phyloP scores from a whole-genome alignment of 495 filamentous ascomycete genomes.

The Hypoxylon lenormandii region DNA sequence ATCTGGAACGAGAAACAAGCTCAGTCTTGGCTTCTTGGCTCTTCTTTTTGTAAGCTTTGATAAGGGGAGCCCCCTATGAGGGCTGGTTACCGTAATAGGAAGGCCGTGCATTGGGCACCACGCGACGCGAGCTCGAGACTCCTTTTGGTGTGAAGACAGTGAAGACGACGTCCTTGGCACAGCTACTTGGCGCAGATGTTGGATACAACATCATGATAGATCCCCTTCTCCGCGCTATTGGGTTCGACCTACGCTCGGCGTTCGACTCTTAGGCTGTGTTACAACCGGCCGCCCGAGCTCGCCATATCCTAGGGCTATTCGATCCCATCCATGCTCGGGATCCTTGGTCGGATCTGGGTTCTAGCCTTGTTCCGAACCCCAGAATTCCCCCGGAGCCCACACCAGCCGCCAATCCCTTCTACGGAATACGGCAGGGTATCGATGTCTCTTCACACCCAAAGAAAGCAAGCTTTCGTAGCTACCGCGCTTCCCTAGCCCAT shows the following conservation, averaged over 20 bases:
- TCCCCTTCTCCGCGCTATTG: slow-evolving; percentile 40
- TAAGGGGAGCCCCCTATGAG: slow-evolving; percentile 16
- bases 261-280: slow-evolving; percentile 44
- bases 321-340: slow-evolving; percentile 19
- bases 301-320: slow-evolving; percentile 25
- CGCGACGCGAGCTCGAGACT: slow-evolving; percentile 44
- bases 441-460: slow-evolving; percentile 27
- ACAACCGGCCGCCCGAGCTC: slow-evolving; percentile 43
- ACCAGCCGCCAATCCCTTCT: slow-evolving; percentile 20
- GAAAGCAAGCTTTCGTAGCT: slow-evolving; percentile 40
- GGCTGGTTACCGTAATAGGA: slow-evolving; percentile 32
- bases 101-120: slow-evolving; percentile 43
- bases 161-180: too few relatives aligned
- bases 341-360: slow-evolving; percentile 42
- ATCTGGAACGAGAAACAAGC: slow-evolving; percentile 47
- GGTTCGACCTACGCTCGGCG: slow-evolving; percentile 16
- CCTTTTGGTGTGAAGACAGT: slow-evolving; percentile 28
- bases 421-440: slow-evolving; percentile 15
- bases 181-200: slow-evolving; percentile 38
- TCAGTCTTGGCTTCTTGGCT: slow-evolving; percentile 47
- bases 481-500: slow-evolving; percentile 46
- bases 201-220: slow-evolving; percentile 47
- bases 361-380: slow-evolving; percentile 12
- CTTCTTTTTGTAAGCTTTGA: slow-evolving; percentile 34
- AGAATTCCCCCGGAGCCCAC: slow-evolving; percentile 8